Evolutionary conservation across 2,329 filamentous ascomycete species (phyloP).

Genomic region (Neofusicoccum laricinum): DNA sequence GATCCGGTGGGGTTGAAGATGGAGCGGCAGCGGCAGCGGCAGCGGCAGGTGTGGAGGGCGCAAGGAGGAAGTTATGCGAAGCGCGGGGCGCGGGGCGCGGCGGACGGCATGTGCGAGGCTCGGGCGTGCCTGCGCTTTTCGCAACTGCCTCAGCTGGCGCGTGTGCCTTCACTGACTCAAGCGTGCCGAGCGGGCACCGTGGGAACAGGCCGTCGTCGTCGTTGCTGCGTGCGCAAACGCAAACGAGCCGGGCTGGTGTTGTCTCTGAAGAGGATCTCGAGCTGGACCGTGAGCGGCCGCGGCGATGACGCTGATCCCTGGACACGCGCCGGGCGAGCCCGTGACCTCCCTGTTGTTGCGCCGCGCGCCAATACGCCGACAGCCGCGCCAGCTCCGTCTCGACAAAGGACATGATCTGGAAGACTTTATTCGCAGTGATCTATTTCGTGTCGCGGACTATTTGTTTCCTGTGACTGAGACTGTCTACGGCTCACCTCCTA

Average conservation of each 20-base stretch:
- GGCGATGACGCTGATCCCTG: constrained; percentile 7
- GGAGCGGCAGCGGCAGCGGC: neutral
- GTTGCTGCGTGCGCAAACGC: neutral
- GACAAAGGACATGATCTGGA: neutral
- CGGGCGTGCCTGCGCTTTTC: neutral
- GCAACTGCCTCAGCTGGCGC: neutral
- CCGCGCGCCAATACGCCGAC: neutral
- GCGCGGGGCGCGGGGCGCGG: neutral
- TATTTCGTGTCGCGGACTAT: too few species aligned
- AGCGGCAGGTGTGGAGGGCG: neutral
- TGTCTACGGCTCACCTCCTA: neutral
- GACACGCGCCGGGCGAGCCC: neutral
- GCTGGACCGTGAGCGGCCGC: neutral
- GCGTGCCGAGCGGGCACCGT: neutral
- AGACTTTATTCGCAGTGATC: too few species aligned
- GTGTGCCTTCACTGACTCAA: neutral
- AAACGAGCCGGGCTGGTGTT: neutral
- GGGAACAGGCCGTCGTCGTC: neutral
- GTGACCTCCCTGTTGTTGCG: neutral
- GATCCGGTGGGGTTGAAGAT: neutral
- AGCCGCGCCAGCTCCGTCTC: neutral
- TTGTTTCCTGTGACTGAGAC: neutral
- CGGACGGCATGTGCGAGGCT: constrained; percentile 5
- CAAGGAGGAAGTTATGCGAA: neutral
- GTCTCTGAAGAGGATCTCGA: neutral